phyloP scores from a whole-genome alignment of 208 protist species.

The Crithidia brevicula region DNA sequence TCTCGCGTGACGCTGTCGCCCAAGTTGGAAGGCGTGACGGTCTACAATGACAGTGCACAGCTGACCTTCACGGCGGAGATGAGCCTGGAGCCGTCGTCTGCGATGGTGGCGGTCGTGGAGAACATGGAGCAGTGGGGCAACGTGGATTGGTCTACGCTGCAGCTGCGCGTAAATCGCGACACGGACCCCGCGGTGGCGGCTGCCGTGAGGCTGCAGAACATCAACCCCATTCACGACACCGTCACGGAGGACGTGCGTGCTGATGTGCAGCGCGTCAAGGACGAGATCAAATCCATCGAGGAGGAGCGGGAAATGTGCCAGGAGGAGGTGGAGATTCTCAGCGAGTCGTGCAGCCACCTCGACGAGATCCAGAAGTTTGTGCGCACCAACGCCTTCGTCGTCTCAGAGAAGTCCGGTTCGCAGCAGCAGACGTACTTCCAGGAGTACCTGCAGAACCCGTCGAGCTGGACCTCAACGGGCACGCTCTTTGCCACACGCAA shows the following conservation, averaged over 20 bases:
- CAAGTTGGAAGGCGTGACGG: slow-evolving; percentile 33
- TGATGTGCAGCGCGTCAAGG: slow-evolving; percentile 30
- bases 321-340: slow-evolving; percentile 20
- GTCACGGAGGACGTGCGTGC: slow-evolving; percentile 30
- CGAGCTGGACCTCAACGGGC: slow-evolving; percentile 23
- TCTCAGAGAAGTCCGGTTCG: not conserved
- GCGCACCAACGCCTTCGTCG: not conserved
- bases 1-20: slow-evolving; percentile 25
- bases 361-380: slow-evolving; percentile 21
- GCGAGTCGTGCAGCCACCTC: slow-evolving; percentile 20
- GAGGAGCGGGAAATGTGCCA: slow-evolving; percentile 13
- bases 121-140: slow-evolving; percentile 34
- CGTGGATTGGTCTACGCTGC: slow-evolving; percentile 42
- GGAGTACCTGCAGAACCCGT: slow-evolving; percentile 21
- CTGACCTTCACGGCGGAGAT: slow-evolving; percentile 30
- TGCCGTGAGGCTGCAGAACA: slow-evolving; percentile 33
- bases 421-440: slow-evolving; percentile 17
- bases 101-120: slow-evolving; percentile 18
- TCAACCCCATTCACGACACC: slow-evolving; percentile 25
- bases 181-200: slow-evolving; percentile 23
- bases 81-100: slow-evolving; percentile 15
- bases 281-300: slow-evolving; percentile 21
- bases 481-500: slow-evolving; percentile 27
- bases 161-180: slow-evolving; percentile 29
- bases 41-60: slow-evolving; percentile 37